Percentiles rank a stretch among this genome's conserved stretches.
These are phyloP conservation scores for Daldinia sp. DNA, from an alignment of 2,329 filamentous ascomycete species.

Conservation along the genomic window DNA sequence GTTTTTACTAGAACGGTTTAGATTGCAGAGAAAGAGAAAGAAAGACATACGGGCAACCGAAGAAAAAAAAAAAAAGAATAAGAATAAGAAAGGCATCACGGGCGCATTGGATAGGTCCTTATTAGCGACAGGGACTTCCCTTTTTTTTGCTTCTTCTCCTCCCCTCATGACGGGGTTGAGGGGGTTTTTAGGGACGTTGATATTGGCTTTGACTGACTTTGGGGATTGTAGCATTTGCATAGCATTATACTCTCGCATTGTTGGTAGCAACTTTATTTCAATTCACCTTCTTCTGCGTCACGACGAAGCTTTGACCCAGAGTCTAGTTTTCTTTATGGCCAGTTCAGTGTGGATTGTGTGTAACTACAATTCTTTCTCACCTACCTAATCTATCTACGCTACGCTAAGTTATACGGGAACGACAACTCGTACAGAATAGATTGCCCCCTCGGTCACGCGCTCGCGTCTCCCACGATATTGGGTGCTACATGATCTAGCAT, in stretches of 20 bases:
- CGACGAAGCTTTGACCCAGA: conserved; percentile 1
- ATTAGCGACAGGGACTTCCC: conserved; percentile 2
- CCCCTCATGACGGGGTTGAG: neutral
- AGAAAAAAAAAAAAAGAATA: conserved; percentile 6
- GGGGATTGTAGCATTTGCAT: conserved; percentile 17
- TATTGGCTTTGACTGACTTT: neutral
- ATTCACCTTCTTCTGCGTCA: neutral
- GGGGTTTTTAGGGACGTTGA: neutral
- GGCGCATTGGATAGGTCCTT: conserved; percentile 12
- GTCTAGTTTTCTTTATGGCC: neutral
- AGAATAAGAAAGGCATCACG: conserved; percentile 3
- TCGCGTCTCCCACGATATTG: conserved; percentile 6
- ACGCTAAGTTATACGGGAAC: neutral
- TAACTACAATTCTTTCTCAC: neutral
- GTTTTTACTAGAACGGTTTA: conserved; percentile 9
- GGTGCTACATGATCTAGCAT: conserved; percentile 10
- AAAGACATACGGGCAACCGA: conserved; percentile 36
- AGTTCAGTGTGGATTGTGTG: neutral
- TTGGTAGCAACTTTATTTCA: neutral
- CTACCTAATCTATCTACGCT: neutral
- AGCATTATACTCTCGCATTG: conserved; percentile 18
- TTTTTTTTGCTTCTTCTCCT: conserved; percentile 5
- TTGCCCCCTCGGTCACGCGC: neutral
- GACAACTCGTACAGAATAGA: neutral
- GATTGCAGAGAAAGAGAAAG: conserved; percentile 1